These are phyloP conservation scores for Cystobasidiopsis lactophilus DNA, from an alignment of 768 basidiomycete species.

Conservation along the genomic window DNA sequence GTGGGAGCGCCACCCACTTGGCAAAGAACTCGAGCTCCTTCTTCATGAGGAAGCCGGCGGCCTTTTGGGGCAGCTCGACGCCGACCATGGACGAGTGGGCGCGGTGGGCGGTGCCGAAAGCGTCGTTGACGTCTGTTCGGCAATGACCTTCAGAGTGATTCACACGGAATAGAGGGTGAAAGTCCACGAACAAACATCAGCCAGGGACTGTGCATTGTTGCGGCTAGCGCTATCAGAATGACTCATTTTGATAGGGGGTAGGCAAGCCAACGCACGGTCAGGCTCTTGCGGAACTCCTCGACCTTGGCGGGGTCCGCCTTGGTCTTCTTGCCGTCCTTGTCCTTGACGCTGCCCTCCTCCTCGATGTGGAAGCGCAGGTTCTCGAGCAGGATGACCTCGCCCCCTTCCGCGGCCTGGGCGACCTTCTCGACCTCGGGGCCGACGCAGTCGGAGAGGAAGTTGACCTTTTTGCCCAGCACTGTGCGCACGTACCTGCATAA, in stretches of 20 bases:
- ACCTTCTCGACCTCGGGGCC: conserved; percentile 63
- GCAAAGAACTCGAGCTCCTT: conserved; percentile 98
- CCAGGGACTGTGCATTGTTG: conserved; percentile 33
- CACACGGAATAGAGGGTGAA: neutral
- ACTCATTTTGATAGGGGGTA: neutral
- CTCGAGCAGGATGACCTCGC: conserved; percentile 60
- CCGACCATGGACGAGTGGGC: conserved; percentile 99
- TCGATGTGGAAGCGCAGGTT: conserved; percentile 97
- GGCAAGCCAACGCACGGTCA: conserved; percentile 33
- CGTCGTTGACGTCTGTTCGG: conserved; percentile 66
- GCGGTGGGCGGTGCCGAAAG: conserved; percentile 94
- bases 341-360: conserved; percentile 85
- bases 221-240: too few species aligned
- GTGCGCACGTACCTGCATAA: neutral
- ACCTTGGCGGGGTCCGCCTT: conserved; percentile 74
- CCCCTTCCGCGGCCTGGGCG: conserved; percentile 39
- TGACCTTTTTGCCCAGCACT: conserved; percentile 43
- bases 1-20: conserved; percentile 29
- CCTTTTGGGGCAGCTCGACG: conserved; percentile 70
- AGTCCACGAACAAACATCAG: conserved; percentile 43
- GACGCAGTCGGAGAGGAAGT: conserved; percentile 64
- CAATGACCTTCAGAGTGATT: neutral
- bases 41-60: conserved; percentile 89
- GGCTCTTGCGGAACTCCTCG: conserved; percentile 57
- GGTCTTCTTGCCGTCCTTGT: conserved; percentile 78